Conservation (phyloP, 352 stramenopile species). For the Aphanomyces invadans region DNA sequence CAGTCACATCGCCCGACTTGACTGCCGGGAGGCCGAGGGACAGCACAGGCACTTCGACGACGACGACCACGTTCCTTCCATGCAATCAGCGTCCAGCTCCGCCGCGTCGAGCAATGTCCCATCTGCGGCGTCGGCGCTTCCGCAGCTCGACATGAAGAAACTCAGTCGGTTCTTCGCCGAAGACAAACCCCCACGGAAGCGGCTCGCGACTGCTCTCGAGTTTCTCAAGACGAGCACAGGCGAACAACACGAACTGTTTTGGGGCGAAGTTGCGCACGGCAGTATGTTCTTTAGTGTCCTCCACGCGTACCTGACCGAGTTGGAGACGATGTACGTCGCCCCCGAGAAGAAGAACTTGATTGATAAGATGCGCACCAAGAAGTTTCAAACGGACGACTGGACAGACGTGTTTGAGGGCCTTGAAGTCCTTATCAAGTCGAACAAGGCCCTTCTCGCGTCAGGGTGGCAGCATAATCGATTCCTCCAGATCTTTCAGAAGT, state of each 20-base stretch:
- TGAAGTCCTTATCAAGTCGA: slow-evolving; percentile 73
- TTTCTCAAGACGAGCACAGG: slow-evolving; percentile 58
- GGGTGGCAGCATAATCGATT: slow-evolving; percentile 80
- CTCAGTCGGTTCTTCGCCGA: slow-evolving; percentile 81
- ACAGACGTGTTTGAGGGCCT: slow-evolving; percentile 83
- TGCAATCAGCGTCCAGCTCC: background rate
- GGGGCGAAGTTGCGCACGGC: slow-evolving; percentile 56
- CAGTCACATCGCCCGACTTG: slow-evolving; percentile 6
- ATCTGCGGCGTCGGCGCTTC: background rate
- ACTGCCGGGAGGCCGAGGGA: background rate
- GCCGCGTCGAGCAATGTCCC: background rate
- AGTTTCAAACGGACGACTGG: slow-evolving; percentile 83
- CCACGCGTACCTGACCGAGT: slow-evolving; percentile 70
- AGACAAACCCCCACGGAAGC: slow-evolving; percentile 75
- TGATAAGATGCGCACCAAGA: slow-evolving; percentile 62
- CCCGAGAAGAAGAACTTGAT: slow-evolving; percentile 74
- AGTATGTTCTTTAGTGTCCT: slow-evolving; percentile 71
- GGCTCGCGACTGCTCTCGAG: slow-evolving; percentile 71
- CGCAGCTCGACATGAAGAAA: slow-evolving; percentile 53
- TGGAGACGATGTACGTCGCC: slow-evolving; percentile 65
- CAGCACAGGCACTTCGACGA: background rate
- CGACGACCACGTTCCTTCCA: background rate
- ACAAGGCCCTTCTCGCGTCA: slow-evolving; percentile 52
- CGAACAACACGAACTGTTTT: slow-evolving; percentile 57
- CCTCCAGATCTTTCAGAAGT: slow-evolving; percentile 74